Evolutionary conservation across 2,329 filamentous ascomycete species (phyloP).

Genomic region (Tolypocladium paradoxum): DNA sequence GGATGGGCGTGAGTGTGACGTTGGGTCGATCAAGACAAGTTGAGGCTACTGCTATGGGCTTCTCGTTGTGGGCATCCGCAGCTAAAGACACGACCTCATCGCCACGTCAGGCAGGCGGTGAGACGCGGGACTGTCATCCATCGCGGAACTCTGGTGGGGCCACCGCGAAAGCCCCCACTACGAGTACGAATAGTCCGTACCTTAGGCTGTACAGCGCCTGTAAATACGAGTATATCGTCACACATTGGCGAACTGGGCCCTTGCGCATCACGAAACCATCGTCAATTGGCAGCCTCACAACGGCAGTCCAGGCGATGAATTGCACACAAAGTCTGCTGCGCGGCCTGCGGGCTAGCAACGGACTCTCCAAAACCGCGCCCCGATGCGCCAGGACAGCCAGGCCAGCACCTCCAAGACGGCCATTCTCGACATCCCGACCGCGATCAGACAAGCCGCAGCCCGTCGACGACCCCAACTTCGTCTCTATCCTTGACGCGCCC

Average conservation of each 20-base stretch:
- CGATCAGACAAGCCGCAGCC: conserved; percentile 29
- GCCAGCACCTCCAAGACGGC: conserved; percentile 3
- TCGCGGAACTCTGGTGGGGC: conserved; percentile 1
- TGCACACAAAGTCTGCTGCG: conserved; percentile 14
- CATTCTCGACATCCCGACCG: conserved; percentile 7
- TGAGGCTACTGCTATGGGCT: too few relatives aligned
- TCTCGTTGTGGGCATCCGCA: neutral
- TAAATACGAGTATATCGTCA: too few relatives aligned
- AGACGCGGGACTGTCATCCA: neutral
- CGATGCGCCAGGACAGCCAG: conserved; percentile 1
- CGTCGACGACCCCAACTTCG: conserved; percentile 68
- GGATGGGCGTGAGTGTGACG: neutral
- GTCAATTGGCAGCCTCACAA: neutral
- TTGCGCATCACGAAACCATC: neutral
- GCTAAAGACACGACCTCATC: neutral
- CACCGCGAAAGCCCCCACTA: neutral
- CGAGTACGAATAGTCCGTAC: too few relatives aligned
- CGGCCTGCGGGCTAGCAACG: conserved; percentile 9
- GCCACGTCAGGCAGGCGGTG: conserved; percentile 9
- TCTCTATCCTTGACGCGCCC: conserved; percentile 79
- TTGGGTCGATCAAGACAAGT: neutral
- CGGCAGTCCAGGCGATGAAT: conserved; percentile 13
- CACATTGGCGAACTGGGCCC: neutral
- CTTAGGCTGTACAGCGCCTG: too few relatives aligned
- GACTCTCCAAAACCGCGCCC: neutral